These are phyloP conservation scores for Heterobasidion occidentale DNA, from an alignment of 1,284 basidiomycete species.

Conservation along the genomic window DNA sequence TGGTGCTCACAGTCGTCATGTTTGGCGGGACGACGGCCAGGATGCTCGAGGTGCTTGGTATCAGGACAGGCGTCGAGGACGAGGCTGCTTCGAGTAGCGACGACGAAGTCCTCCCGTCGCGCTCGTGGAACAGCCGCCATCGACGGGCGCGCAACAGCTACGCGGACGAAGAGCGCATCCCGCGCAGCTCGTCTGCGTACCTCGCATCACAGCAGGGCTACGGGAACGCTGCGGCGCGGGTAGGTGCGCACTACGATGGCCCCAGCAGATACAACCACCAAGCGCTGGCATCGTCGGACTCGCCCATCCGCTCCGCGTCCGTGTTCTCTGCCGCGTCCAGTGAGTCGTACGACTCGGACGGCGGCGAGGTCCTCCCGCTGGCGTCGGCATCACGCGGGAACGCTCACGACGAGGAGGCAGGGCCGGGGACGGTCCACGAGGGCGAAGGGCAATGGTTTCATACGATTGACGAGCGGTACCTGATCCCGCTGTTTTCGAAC, in stretches of 20 bases:
- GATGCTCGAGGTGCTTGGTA: constrained; percentile 97
- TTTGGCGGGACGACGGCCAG: constrained; percentile 96
- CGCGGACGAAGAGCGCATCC: neutral
- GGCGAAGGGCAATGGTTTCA: constrained; percentile 94
- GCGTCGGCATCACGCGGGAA: constrained; percentile 26
- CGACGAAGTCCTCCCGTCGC: constrained; percentile 49
- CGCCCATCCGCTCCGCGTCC: constrained; percentile 22
- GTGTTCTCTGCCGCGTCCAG: constrained; percentile 57
- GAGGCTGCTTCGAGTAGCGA: constrained; percentile 70
- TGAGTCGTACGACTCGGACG: constrained; percentile 71
- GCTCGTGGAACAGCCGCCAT: constrained; percentile 23
- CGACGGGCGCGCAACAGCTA: constrained; percentile 24
- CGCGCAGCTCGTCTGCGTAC: constrained; percentile 39
- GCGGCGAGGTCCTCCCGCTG: constrained; percentile 68
- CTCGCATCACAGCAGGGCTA: constrained; percentile 27
- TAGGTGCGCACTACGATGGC: constrained; percentile 43
- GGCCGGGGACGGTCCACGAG: constrained; percentile 13
- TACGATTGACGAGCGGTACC: constrained; percentile 87
- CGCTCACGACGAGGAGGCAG: constrained; percentile 10
- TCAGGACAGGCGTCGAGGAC: constrained; percentile 92
- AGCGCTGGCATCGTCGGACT: constrained; percentile 22
- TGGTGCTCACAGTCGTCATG: constrained; percentile 90
- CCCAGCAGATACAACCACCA: constrained; percentile 55
- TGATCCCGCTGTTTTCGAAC: constrained; percentile 93
- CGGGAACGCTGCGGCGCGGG: constrained; percentile 26